Evolutionary conservation across 441 rosid species (phyloP), one percentile per base, ranked within the genome.

Genomic region (Bocquillonia castaneifolia): DNA sequence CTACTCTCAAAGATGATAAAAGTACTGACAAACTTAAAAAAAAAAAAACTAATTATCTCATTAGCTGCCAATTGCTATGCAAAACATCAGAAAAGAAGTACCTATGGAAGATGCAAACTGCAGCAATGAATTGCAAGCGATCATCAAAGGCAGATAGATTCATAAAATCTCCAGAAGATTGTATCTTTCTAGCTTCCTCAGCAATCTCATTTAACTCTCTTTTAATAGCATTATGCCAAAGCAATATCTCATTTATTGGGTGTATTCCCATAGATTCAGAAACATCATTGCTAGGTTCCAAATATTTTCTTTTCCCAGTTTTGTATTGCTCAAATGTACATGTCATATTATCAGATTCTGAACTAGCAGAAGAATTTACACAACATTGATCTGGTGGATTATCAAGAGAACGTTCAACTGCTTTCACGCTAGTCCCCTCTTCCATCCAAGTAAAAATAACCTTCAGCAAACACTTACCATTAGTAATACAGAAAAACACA

Each of bases 21-120:
- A 51, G 37, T 53, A 25, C 1, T 9, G 25, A 31, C 22, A 54
- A 25, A 40, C 31, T 18, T 55, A 10, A 54, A 32, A 0, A 29
- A 42, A 34, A 25, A 57, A 50, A 40, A 20, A 9, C 12, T 10
- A 20, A 28, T n/a, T 18, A 45, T 20, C 28, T 22, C 54, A 9
- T 47, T 25, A 53, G 45, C 36, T 34, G 52, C 44, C 15, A 31
- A 29, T n/a, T 6, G 28, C 3, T n/a, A n/a, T n/a, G n/a, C n/a
- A n/a, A n/a, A 67, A 48, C 51, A 64, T 25, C 59, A 68, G 40
- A 66, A 56, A 54, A 71, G 25, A 69, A 66, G 63, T 85, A 85
- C 92, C 92, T 87, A 68, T 87, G 92, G 71, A 82, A 87, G 69
- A 87, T 76, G 79, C 92, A 87, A 69, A 87, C 81, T 72, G 85